A percentile compares a stretch with the other conserved stretches of the same genome.
phyloP scores from a whole-genome alignment of 2,329 filamentous ascomycete genomes.

The Diaporthe citriasiana region DNA sequence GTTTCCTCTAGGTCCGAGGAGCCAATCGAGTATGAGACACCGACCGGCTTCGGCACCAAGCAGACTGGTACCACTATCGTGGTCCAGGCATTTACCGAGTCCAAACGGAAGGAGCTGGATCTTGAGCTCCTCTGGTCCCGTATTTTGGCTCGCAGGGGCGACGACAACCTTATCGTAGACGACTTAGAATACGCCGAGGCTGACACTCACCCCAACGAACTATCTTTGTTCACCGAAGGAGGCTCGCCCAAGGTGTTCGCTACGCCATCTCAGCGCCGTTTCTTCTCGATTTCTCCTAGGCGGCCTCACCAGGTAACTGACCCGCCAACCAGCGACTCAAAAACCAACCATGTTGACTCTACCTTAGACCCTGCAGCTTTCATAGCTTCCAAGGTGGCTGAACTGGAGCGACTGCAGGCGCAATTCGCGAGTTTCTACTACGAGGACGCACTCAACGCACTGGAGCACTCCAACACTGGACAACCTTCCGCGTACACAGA shows the following conservation, averaged over 20 bases:
- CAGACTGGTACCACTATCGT: constrained; percentile 66
- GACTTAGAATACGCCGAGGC: constrained; percentile 44
- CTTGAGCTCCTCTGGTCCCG: constrained; percentile 67
- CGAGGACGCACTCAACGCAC: constrained; percentile 32
- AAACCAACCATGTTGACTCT: constrained; percentile 40
- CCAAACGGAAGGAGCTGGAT: constrained; percentile 65
- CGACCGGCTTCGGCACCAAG: constrained; percentile 82
- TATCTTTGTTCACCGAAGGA: constrained; percentile 39
- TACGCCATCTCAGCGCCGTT: constrained; percentile 41
- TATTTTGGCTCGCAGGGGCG: constrained; percentile 49
- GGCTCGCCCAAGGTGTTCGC: constrained; percentile 36
- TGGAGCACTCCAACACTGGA: constrained; percentile 25
- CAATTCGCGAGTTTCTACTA: constrained; percentile 17
- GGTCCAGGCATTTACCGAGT: constrained; percentile 70
- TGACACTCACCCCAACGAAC: constrained; percentile 41
- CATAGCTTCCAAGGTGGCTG: constrained; percentile 21
- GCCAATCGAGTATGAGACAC: constrained; percentile 60
- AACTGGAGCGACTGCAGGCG: constrained; percentile 39
- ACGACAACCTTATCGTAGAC: constrained; percentile 37
- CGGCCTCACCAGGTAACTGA: constrained; percentile 42
- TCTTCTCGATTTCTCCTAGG: constrained; percentile 44
- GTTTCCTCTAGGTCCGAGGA: constrained; percentile 70
- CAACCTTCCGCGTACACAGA: constrained; percentile 31
- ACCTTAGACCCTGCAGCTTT: constrained; percentile 38
- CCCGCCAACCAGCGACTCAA: constrained; percentile 32